phyloP scores from a whole-genome alignment of 2,329 filamentous ascomycete species.

The Colletotrichum somersetense region DNA sequence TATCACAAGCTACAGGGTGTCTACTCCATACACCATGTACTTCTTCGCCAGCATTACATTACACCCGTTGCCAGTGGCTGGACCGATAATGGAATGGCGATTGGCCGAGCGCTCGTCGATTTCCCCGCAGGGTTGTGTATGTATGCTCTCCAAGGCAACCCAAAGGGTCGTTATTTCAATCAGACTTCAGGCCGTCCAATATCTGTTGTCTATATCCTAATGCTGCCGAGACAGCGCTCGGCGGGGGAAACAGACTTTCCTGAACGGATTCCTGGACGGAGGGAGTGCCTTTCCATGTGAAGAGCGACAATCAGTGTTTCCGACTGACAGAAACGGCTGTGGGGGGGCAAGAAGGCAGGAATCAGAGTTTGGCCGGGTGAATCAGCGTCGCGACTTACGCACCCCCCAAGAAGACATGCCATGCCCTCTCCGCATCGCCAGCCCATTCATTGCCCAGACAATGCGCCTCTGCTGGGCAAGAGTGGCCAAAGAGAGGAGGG shows the following conservation, averaged over 20 bases:
- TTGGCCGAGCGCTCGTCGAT: not conserved
- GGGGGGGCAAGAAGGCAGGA: slow-evolving; percentile 23
- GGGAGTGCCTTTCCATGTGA: slow-evolving; percentile 35
- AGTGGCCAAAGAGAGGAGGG: slow-evolving; percentile 15
- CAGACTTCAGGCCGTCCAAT: slow-evolving; percentile 35
- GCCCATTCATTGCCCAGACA: slow-evolving; percentile 9
- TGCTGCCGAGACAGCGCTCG: slow-evolving; percentile 19
- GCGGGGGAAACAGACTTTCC: slow-evolving; percentile 28
- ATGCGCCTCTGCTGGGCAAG: slow-evolving; percentile 18
- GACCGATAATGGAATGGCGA: slow-evolving; percentile 32
- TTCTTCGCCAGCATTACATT: not conserved
- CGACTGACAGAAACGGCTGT: slow-evolving; percentile 39
- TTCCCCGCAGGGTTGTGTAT: slow-evolving; percentile 13
- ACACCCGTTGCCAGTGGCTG: slow-evolving; percentile 25
- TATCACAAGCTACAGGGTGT: slow-evolving; percentile 37
- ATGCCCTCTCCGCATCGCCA: slow-evolving; percentile 8
- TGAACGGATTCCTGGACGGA: slow-evolving; percentile 27
- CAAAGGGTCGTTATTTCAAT: slow-evolving; percentile 21
- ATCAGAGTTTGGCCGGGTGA: slow-evolving; percentile 39
- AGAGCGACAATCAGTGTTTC: slow-evolving; percentile 25
- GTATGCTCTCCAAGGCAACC: slow-evolving; percentile 12
- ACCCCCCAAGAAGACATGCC: slow-evolving; percentile 8
- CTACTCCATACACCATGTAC: not conserved
- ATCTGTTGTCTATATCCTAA: slow-evolving; percentile 23
- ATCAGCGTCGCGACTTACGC: slow-evolving; percentile 39